A percentile compares a stretch with the other conserved stretches of the same genome.
Evolutionary conservation across 208 protist genomes (phyloP).

Genomic region (Acanthamoeba triangularis): DNA sequence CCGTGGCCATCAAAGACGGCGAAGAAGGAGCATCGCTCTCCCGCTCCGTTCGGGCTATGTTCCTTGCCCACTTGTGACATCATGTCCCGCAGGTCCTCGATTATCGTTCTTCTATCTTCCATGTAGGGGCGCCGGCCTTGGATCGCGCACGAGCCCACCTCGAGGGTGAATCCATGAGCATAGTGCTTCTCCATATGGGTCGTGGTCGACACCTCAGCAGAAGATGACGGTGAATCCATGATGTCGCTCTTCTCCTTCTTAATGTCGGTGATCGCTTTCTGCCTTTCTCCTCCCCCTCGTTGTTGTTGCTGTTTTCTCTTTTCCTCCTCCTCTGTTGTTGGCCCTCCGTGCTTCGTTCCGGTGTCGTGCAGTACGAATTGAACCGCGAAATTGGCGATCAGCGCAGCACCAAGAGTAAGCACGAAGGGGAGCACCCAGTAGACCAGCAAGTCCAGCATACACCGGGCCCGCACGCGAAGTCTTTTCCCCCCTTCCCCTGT

Average conservation of each 20-base stretch:
- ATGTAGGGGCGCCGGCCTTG: slow-evolving; percentile 72
- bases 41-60: background rate
- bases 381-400: slow-evolving; percentile 50
- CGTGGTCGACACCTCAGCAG: background rate
- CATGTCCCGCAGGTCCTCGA: slow-evolving; percentile 7
- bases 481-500: background rate
- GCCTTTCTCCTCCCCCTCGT: background rate
- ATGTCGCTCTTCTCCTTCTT: background rate
- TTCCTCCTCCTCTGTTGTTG: too few relatives aligned
- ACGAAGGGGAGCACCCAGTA: slow-evolving; percentile 50
- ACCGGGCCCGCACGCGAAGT: background rate
- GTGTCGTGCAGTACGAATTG: background rate
- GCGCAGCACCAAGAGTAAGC: slow-evolving; percentile 48
- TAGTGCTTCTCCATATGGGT: slow-evolving; percentile 9
- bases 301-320: slow-evolving; percentile 3
- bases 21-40: slow-evolving; percentile 72
- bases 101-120: slow-evolving; percentile 67
- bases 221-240: background rate
- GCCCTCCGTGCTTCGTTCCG: background rate
- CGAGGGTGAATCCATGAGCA: slow-evolving; percentile 41
- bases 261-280: background rate
- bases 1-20: slow-evolving; percentile 74
- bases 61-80: slow-evolving; percentile 1
- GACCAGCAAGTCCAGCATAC: slow-evolving; percentile 39
- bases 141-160: slow-evolving; percentile 63